Base-by-base conservation (phyloP, 2,329 filamentous ascomycete species). In the Cryphonectria naterciae region DNA sequence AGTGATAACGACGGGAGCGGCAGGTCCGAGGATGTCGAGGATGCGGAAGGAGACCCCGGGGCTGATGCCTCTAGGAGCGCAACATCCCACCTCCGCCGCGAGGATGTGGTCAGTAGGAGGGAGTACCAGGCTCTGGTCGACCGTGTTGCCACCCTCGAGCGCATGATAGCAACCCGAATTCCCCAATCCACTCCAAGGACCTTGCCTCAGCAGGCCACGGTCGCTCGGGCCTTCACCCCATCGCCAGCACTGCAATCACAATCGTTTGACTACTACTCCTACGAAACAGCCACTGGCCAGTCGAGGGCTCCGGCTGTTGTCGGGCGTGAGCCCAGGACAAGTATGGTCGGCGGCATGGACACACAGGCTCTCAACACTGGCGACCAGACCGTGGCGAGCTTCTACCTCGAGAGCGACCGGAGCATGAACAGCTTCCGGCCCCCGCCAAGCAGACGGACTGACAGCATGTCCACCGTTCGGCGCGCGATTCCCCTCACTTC, bases 141-240 rank as follows among this genome's bases (percentile, higher is more conserved):
- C 32, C 67, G 72, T 37, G 65, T 73, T 22, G 32, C 64, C 60
- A 62, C 68, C 19, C 67, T 73, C 10, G 72, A 73, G 70, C 68
- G 65, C 32, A 63, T 66, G 39, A 19, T 68, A 37, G 41, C 67
- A 25, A 49, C 52, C 6, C 11, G n/a, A 4, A 56, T 60, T 13
- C 41, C 62, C 17, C 62, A 68, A 7, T 63, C 65, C 35, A 71
- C 69, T 1, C 71, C 71, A 4, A 66, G 71, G 58, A 71, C 52
- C 28, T 35, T 72, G 58, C 71, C 68, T 13, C 71, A 68, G 28
- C 56, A 67, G 1, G 37, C 60, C 37, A 28, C 67, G 10, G 68
- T 72, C 52, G 43, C 63, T 7, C 65, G 65, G 4, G 69, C 68
- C 19, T 66, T 72, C 32, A 63, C 70, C 54, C 54, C 69, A 28